Percentiles rank a stretch among this genome's conserved stretches.
phyloP scores from a whole-genome alignment of 495 filamentous ascomycete genomes.

The Astrothelium subdiscretum region DNA sequence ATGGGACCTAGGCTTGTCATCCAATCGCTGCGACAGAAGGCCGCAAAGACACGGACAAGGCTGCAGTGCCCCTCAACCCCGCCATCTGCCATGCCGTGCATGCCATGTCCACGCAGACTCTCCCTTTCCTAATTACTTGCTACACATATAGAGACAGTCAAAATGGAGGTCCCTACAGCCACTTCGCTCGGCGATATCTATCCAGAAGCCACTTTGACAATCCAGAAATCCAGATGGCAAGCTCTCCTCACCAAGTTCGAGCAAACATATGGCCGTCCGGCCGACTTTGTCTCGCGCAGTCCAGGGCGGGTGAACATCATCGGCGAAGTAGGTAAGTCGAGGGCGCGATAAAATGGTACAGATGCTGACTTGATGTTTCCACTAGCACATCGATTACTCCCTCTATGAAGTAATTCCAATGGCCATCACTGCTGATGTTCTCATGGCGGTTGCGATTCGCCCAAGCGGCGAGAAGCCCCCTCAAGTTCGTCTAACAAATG shows the following conservation, averaged over 20 bases:
- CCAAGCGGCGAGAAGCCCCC: constrained; percentile 30
- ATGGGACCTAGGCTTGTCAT: not conserved
- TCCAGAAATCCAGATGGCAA: constrained; percentile 58
- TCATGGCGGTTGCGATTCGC: constrained; percentile 68
- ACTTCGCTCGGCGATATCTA: constrained; percentile 57
- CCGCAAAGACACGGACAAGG: not conserved
- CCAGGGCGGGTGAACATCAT: constrained; percentile 97
- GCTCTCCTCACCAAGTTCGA: constrained; percentile 59
- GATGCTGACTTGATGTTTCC: not conserved
- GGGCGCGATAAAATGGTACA: not conserved
- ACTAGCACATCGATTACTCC: constrained; percentile 86
- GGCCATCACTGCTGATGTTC: constrained; percentile 80
- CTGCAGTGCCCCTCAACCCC: not conserved
- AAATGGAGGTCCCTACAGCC: constrained; percentile 32
- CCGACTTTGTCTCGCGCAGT: constrained; percentile 78
- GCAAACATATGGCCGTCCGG: constrained; percentile 52
- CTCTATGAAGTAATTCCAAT: constrained; percentile 93
- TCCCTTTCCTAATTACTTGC: not conserved
- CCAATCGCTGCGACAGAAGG: not conserved
- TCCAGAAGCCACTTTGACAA: constrained; percentile 43
- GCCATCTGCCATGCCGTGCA: too few relatives aligned
- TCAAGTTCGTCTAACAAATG: constrained; percentile 61
- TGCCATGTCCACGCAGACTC: too few relatives aligned
- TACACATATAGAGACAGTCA: not conserved
- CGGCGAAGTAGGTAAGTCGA: constrained; percentile 47